phyloP scores from a whole-genome alignment of 345 rosid genomes.

The Eutrema yunnanense region DNA sequence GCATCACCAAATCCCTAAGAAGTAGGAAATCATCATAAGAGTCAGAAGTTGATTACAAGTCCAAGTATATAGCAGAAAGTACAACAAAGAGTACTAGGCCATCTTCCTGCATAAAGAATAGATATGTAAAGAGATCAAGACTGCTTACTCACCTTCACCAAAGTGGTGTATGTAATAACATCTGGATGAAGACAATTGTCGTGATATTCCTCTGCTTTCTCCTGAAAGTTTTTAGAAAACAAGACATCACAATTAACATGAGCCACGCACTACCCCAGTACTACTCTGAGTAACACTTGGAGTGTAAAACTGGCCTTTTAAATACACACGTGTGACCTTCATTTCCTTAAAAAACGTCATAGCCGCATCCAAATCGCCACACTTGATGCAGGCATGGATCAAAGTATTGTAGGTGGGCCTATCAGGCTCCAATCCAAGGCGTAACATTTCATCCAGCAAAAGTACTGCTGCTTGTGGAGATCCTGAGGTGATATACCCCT shows the following conservation, averaged over 20 bases:
- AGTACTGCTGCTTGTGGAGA: slow-evolving; percentile 47
- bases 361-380: slow-evolving; percentile 50
- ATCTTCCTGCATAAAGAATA: not conserved
- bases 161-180: slow-evolving; percentile 55
- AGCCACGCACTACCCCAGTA: slow-evolving; percentile 20
- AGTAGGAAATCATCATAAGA: slow-evolving; percentile 3
- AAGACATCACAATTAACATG: slow-evolving; percentile 8
- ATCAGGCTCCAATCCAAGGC: slow-evolving; percentile 55
- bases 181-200: slow-evolving; percentile 42
- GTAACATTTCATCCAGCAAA: slow-evolving; percentile 45
- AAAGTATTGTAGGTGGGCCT: slow-evolving; percentile 59
- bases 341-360: slow-evolving; percentile 57
- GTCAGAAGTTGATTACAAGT: not conserved
- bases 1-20: slow-evolving; percentile 55
- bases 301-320: slow-evolving; percentile 52
- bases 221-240: slow-evolving; percentile 34
- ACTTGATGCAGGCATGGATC: slow-evolving; percentile 52
- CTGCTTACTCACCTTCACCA: slow-evolving; percentile 46
- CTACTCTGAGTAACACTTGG: slow-evolving; percentile 30
- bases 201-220: slow-evolving; percentile 33
- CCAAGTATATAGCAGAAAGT: slow-evolving; percentile 5
- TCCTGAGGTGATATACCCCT: slow-evolving; percentile 56
- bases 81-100: not conserved
- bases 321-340: slow-evolving; percentile 63
- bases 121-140: not conserved